Percentiles rank a stretch among this genome's conserved stretches.
Evolutionary conservation across 2,329 filamentous ascomycete genomes (phyloP).

Genomic region (Zalaria sp.): DNA sequence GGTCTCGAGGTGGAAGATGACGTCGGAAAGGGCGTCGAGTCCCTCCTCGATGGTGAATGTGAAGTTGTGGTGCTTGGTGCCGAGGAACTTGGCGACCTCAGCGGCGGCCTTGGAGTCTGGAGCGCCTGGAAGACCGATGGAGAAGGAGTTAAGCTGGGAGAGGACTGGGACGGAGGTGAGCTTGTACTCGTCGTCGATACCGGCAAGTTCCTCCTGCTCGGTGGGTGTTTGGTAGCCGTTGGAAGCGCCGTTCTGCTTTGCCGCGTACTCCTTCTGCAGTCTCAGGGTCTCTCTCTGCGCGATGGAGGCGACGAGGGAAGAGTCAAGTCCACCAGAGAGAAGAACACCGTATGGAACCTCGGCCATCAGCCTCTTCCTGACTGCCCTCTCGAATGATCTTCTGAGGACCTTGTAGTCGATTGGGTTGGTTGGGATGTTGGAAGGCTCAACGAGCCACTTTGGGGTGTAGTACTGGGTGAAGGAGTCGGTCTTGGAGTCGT

Average conservation of each 20-base stretch:
- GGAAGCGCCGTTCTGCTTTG: slow-evolving; percentile 26
- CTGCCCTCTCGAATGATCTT: slow-evolving; percentile 72
- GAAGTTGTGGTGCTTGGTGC: slow-evolving; percentile 95
- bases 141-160: slow-evolving; percentile 95
- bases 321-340: slow-evolving; percentile 89
- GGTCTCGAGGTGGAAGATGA: slow-evolving; percentile 95
- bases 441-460: slow-evolving; percentile 71
- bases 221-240: slow-evolving; percentile 30
- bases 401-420: slow-evolving; percentile 74
- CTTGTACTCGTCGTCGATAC: slow-evolving; percentile 86
- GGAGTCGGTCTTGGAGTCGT: slow-evolving; percentile 81
- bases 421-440: slow-evolving; percentile 62
- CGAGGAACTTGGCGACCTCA: slow-evolving; percentile 90
- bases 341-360: slow-evolving; percentile 96
- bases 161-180: slow-evolving; percentile 82
- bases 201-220: slow-evolving; percentile 62
- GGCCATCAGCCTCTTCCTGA: slow-evolving; percentile 95
- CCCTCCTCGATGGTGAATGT: slow-evolving; percentile 97
- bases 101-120: slow-evolving; percentile 85
- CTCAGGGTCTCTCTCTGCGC: slow-evolving; percentile 83
- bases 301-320: slow-evolving; percentile 86
- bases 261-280: slow-evolving; percentile 39
- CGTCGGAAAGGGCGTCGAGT: slow-evolving; percentile 88
- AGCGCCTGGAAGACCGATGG: slow-evolving; percentile 84
- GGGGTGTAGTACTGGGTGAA: slow-evolving; percentile 83